Evolutionary conservation across 495 filamentous ascomycete genomes (phyloP).

Genomic region (Cetradonia linearis): DNA sequence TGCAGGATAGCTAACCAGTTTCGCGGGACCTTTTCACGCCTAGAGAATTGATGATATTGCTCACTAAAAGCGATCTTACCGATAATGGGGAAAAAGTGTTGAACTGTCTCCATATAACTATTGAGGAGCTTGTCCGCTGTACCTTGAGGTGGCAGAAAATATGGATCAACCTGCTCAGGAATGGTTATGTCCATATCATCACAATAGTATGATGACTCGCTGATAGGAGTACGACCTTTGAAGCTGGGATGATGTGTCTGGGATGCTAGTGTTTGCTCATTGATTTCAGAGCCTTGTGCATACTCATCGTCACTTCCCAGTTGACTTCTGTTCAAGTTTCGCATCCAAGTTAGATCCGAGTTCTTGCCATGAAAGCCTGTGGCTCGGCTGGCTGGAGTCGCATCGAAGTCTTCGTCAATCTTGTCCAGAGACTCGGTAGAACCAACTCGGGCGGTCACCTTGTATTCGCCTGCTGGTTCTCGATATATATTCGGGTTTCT

Average conservation of each 20-base stretch:
- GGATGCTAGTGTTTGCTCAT: slow-evolving; percentile 25
- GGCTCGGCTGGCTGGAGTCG: slow-evolving; percentile 37
- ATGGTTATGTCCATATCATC: slow-evolving; percentile 46
- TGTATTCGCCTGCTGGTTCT: slow-evolving; percentile 26
- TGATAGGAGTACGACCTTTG: slow-evolving; percentile 23
- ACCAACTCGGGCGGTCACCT: slow-evolving; percentile 44
- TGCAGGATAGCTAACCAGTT: slow-evolving; percentile 57
- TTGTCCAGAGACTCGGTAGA: slow-evolving; percentile 52
- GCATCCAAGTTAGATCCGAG: slow-evolving; percentile 56
- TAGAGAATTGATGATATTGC: slow-evolving; percentile 40
- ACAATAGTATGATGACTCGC: slow-evolving; percentile 47
- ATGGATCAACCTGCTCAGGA: slow-evolving; percentile 40
- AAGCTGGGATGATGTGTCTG: not conserved
- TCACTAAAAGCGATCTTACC: slow-evolving; percentile 37
- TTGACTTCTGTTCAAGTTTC: slow-evolving; percentile 32
- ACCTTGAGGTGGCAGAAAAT: slow-evolving; percentile 43
- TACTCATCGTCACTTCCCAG: slow-evolving; percentile 26
- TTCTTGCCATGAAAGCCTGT: slow-evolving; percentile 59
- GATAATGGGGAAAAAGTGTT: slow-evolving; percentile 53
- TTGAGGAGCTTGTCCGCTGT: slow-evolving; percentile 46
- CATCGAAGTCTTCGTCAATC: slow-evolving; percentile 52
- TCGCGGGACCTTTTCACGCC: slow-evolving; percentile 27
- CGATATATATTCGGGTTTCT: slow-evolving; percentile 13
- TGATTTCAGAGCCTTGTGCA: slow-evolving; percentile 24
- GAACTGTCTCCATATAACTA: slow-evolving; percentile 48